A percentile compares a stretch with the other conserved stretches of the same genome.
Conservation (phyloP, 192 early-diverging fungal species). For the Cetraspora pellucida region DNA sequence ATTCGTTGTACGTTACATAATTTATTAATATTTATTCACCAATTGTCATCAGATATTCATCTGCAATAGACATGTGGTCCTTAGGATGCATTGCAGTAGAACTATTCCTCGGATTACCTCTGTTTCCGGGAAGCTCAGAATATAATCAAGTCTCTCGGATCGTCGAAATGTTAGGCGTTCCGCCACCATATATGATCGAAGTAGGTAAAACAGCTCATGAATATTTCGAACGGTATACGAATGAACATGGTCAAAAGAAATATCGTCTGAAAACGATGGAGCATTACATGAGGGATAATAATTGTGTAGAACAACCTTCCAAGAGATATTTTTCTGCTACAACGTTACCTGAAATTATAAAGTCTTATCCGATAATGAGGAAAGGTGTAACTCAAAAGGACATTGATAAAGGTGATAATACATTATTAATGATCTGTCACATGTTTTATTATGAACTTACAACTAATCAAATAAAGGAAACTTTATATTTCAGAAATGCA, state of each 20-base stretch:
- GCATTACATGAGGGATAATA: constrained; percentile 78
- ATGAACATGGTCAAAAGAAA: constrained; percentile 49
- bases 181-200: constrained; percentile 92
- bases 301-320: constrained; percentile 85
- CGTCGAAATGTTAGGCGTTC: constrained; percentile 89
- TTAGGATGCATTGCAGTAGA: constrained; percentile 97
- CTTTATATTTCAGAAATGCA: constrained; percentile 59
- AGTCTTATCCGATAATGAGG: constrained; percentile 77
- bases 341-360: constrained; percentile 87
- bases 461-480: neutral
- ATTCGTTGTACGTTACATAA: neutral
- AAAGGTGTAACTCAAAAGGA: constrained; percentile 66
- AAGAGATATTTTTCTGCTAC: constrained; percentile 90
- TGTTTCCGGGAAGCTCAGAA: constrained; percentile 95
- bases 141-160: constrained; percentile 95
- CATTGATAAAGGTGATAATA: constrained; percentile 70
- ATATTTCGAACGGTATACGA: constrained; percentile 77
- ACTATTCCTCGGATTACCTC: constrained; percentile 90
- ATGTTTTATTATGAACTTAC: neutral
- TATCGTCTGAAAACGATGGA: constrained; percentile 81
- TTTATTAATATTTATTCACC: neutral
- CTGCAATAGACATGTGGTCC: constrained; percentile 98
- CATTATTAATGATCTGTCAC: neutral
- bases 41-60: constrained; percentile 63
- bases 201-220: constrained; percentile 84